phyloP scores from a whole-genome alignment of 768 basidiomycete species.

The Sarcodon aspratus region DNA sequence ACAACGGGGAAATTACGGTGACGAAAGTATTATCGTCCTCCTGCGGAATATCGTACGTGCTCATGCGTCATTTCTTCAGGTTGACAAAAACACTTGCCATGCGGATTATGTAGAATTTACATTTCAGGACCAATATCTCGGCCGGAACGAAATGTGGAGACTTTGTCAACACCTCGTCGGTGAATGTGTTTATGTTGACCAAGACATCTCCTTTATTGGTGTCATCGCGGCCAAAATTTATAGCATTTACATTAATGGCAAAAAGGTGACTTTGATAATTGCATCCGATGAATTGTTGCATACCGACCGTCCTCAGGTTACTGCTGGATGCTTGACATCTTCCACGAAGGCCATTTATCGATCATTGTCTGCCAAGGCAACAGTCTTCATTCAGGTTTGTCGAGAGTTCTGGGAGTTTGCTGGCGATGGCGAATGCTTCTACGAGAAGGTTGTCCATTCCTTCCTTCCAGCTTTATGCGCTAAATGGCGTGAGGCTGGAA shows the following conservation, averaged over 20 bases:
- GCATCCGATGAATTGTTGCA: neutral
- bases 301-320: constrained; percentile 36
- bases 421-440: constrained; percentile 90
- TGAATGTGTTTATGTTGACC: constrained; percentile 72
- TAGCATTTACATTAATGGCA: constrained; percentile 58
- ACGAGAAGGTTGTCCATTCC: constrained; percentile 96
- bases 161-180: constrained; percentile 73
- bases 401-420: constrained; percentile 95
- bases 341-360: constrained; percentile 85
- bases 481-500: constrained; percentile 74
- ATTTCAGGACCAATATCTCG: constrained; percentile 93
- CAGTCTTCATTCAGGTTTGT: constrained; percentile 94
- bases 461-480: constrained; percentile 85
- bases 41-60: neutral
- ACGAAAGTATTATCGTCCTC: constrained; percentile 40
- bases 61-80: constrained; percentile 26
- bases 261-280: constrained; percentile 34
- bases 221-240: constrained; percentile 76
- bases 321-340: constrained; percentile 69
- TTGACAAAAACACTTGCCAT: constrained; percentile 47
- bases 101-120: constrained; percentile 82
- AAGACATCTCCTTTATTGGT: constrained; percentile 81
- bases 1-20: constrained; percentile 58
- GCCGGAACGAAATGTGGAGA: constrained; percentile 95
- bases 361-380: constrained; percentile 83